Percentiles rank a stretch among this genome's conserved stretches.
phyloP scores from a whole-genome alignment of 1,284 basidiomycete genomes.

The Trametes pubescens region DNA sequence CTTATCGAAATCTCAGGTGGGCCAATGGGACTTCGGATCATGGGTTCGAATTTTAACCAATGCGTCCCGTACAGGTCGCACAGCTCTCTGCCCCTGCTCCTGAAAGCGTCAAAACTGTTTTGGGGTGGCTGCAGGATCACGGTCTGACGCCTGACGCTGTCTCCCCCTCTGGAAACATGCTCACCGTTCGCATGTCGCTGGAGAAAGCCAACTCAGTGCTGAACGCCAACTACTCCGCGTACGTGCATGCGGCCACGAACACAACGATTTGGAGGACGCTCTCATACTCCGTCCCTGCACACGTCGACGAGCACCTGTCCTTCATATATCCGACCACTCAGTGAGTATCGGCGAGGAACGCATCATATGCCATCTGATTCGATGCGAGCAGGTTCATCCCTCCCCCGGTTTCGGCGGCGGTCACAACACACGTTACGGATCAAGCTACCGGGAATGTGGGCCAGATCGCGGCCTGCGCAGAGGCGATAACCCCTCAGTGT shows the following conservation, averaged over 20 bases:
- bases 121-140: constrained; percentile 46
- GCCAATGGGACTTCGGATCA: constrained; percentile 15
- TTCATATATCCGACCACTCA: constrained; percentile 48
- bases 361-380: too few species aligned
- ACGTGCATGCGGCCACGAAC: constrained; percentile 43
- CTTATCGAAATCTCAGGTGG: constrained; percentile 20
- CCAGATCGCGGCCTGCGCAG: constrained; percentile 19
- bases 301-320: constrained; percentile 44
- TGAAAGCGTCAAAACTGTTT: constrained; percentile 45
- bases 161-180: constrained; percentile 39
- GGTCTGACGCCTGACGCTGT: constrained; percentile 39
- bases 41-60: constrained; percentile 39
- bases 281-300: constrained; percentile 48
- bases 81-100: constrained; percentile 44
- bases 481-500: constrained; percentile 60
- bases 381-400: too few species aligned
- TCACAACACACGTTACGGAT: too few species aligned
- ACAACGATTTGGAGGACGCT: constrained; percentile 44
- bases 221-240: constrained; percentile 45
- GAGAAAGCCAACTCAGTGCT: constrained; percentile 47
- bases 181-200: constrained; percentile 31
- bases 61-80: constrained; percentile 36
- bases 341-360: constrained; percentile 20
- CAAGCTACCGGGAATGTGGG: constrained; percentile 1
- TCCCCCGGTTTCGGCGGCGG: not conserved